phyloP scores from a whole-genome alignment of 1,284 basidiomycete species.

The Crucibulum cyathiforme region DNA sequence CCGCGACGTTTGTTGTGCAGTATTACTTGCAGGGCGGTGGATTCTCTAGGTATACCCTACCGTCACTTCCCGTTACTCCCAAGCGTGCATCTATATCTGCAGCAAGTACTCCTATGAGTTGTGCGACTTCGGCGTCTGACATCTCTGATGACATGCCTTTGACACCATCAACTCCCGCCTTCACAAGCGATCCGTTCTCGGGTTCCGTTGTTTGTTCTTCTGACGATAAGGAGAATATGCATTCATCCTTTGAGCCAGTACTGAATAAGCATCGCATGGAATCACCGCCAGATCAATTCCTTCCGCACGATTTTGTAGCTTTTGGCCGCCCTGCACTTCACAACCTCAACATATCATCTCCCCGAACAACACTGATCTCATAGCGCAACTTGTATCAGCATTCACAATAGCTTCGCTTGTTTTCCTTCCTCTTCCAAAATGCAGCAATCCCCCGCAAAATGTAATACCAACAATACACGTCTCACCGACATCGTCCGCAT shows the following conservation, averaged over 20 bases:
- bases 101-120: conserved; percentile 74
- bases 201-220: conserved; percentile 52
- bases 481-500: conserved; percentile 63
- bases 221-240: conserved; percentile 80
- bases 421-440: conserved; percentile 44
- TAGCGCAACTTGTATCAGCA: conserved; percentile 43
- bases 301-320: conserved; percentile 78
- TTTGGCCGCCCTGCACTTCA: conserved; percentile 78
- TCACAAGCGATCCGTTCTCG: conserved; percentile 63
- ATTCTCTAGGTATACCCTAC: conserved; percentile 58
- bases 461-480: conserved; percentile 74
- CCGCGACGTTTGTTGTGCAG: conserved; percentile 90
- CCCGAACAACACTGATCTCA: conserved; percentile 63
- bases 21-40: conserved; percentile 86
- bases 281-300: conserved; percentile 71
- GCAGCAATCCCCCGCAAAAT: conserved; percentile 67
- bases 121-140: conserved; percentile 73
- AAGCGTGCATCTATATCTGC: conserved; percentile 63
- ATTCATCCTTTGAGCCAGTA: conserved; percentile 69
- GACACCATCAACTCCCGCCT: conserved; percentile 74
- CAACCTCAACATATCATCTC: conserved; percentile 60
- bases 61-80: conserved; percentile 73
- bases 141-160: conserved; percentile 81
- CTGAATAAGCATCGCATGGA: conserved; percentile 74
- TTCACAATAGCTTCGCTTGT: conserved; percentile 41